These are phyloP conservation scores for Talaromyces sp. DNA, from an alignment of 2,329 filamentous ascomycete species.

Conservation along the genomic window DNA sequence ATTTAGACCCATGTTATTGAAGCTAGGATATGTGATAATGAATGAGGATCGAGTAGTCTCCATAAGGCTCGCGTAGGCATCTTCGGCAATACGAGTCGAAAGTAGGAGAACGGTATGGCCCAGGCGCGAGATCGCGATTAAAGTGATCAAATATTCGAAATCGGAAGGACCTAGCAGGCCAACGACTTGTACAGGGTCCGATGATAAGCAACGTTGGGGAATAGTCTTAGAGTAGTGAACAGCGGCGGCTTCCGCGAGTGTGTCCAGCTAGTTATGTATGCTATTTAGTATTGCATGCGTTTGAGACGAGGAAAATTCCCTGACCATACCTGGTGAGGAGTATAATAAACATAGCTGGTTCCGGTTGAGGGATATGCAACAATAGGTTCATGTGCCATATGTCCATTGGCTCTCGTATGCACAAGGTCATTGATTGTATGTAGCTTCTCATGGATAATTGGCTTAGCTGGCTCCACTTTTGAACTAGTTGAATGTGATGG, in stretches of 20 bases:
- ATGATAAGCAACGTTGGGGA: constrained; percentile 20
- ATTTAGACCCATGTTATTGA: constrained; percentile 24
- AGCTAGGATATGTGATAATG: constrained; percentile 21
- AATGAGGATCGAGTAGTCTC: constrained; percentile 24
- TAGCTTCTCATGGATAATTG: neutral
- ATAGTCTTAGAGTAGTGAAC: constrained; percentile 19
- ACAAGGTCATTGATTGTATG: constrained; percentile 4
- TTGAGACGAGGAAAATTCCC: neutral
- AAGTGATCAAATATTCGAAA: constrained; percentile 27
- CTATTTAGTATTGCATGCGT: neutral
- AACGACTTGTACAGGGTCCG: constrained; percentile 26
- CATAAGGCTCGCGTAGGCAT: constrained; percentile 24
- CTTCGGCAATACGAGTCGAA: constrained; percentile 27
- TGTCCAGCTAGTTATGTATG: constrained; percentile 20
- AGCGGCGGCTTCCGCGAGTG: constrained; percentile 21
- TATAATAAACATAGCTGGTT: constrained; percentile 38
- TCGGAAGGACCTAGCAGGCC: constrained; percentile 27
- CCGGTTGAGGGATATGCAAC: constrained; percentile 7
- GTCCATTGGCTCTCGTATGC: neutral
- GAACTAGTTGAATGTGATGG: constrained; percentile 38
- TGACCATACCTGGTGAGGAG: neutral
- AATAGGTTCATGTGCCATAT: constrained; percentile 3
- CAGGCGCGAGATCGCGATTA: constrained; percentile 24
- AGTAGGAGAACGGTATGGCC: constrained; percentile 29
- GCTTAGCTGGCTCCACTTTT: neutral